A percentile compares a stretch with the other conserved stretches of the same genome.
These are phyloP conservation scores for Plasmopara viticola DNA, from an alignment of 352 stramenopile species.

Conservation along the genomic window DNA sequence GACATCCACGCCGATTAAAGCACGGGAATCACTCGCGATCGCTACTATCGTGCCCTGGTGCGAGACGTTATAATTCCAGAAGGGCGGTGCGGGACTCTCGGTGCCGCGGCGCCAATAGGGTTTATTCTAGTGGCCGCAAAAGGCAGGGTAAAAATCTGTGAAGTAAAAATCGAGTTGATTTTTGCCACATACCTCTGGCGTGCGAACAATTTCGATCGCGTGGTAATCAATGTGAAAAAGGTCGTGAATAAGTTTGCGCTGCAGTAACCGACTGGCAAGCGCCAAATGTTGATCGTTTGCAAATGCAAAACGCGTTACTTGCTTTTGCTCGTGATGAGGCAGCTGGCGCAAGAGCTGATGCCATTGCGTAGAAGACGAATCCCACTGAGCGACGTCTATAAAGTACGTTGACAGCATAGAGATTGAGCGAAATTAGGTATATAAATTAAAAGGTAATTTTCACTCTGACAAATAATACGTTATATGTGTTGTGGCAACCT, in stretches of 20 bases:
- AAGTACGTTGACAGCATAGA: slow-evolving; percentile 14
- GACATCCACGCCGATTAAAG: slow-evolving; percentile 67
- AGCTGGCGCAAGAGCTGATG: slow-evolving; percentile 27
- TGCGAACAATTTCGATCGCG: slow-evolving; percentile 47
- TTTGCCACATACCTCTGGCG: slow-evolving; percentile 36
- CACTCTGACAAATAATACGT: too few species aligned
- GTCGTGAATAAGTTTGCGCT: slow-evolving; percentile 40
- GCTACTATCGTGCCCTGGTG: slow-evolving; percentile 66
- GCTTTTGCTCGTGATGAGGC: slow-evolving; percentile 31
- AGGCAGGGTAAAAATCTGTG: background rate
- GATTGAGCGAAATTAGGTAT: too few species aligned
- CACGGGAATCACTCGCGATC: slow-evolving; percentile 37
- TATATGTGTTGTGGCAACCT: too few species aligned
- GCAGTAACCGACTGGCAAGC: slow-evolving; percentile 56
- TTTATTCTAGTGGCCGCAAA: slow-evolving; percentile 35
- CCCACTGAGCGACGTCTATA: slow-evolving; percentile 41
- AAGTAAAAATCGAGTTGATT: background rate
- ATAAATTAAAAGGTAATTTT: too few species aligned
- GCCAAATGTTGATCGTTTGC: slow-evolving; percentile 61
- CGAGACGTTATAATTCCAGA: slow-evolving; percentile 82
- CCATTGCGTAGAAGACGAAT: slow-evolving; percentile 31
- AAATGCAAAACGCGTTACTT: slow-evolving; percentile 58
- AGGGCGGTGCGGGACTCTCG: slow-evolving; percentile 2
- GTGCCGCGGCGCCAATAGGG: slow-evolving; percentile 42
- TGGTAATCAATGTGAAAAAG: slow-evolving; percentile 28